Conservation (phyloP, 371 early-diverging fungal genomes). For the Apophysomyces ossiformis region DNA sequence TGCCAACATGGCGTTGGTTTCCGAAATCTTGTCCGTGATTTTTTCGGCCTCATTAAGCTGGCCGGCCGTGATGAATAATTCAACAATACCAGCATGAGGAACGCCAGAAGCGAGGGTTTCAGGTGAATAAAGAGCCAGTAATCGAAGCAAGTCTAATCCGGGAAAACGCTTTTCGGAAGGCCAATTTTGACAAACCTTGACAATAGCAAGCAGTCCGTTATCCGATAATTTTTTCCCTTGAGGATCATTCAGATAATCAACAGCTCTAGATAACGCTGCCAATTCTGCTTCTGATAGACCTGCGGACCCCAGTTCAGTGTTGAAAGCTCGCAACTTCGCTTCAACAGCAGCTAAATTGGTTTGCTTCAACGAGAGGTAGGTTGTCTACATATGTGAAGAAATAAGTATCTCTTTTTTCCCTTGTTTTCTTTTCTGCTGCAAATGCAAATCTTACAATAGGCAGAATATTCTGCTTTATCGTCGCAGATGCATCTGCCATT, state of each 20-base stretch:
- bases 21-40: conserved; percentile 37
- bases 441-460: conserved; percentile 24
- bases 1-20: conserved; percentile 74
- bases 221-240: conserved; percentile 19
- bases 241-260: conserved; percentile 48
- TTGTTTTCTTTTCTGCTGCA: not conserved
- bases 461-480: conserved; percentile 27
- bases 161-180: conserved; percentile 78
- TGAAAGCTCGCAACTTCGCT: conserved; percentile 75
- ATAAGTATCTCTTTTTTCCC: not conserved
- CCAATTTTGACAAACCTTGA: conserved; percentile 61
- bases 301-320: conserved; percentile 32
- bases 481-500: conserved; percentile 9
- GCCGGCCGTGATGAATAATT: conserved; percentile 41
- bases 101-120: conserved; percentile 23
- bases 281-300: conserved; percentile 45
- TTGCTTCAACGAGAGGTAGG: conserved; percentile 68
- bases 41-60: conserved; percentile 4
- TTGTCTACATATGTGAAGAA: conserved; percentile 30
- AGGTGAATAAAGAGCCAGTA: conserved; percentile 62
- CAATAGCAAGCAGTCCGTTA: conserved; percentile 36
- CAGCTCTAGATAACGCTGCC: conserved; percentile 33
- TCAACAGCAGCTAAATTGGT: conserved; percentile 76
- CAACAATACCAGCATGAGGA: conserved; percentile 24
- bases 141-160: conserved; percentile 83